Evolutionary conservation across 306 rosid genomes (phyloP).

Genomic region (Glycine tomentella): DNA sequence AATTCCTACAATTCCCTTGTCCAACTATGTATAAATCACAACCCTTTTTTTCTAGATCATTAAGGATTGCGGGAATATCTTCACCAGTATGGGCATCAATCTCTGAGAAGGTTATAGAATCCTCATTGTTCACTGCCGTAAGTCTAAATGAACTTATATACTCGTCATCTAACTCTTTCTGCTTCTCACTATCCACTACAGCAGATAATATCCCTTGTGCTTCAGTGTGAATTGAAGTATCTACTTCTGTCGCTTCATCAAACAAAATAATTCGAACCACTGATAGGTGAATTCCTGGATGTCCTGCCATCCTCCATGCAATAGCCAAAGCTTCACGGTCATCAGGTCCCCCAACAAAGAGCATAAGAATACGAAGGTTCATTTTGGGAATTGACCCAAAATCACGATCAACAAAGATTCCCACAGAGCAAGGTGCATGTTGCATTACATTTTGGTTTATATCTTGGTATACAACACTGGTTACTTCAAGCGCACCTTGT

Average conservation of each 20-base stretch:
- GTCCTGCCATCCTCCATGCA: conserved; percentile 61
- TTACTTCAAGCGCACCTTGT: conserved; percentile 34
- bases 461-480: conserved; percentile 10
- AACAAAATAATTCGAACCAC: conserved; percentile 50
- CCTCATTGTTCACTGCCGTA: conserved; percentile 37
- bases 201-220: conserved; percentile 33
- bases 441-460: conserved; percentile 42
- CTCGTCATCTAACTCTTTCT: conserved; percentile 53
- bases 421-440: conserved; percentile 52
- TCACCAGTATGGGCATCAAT: conserved; percentile 47
- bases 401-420: conserved; percentile 47
- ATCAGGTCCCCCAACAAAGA: conserved; percentile 60
- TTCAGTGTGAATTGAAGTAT: not conserved
- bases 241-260: conserved; percentile 42
- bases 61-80: conserved; percentile 41
- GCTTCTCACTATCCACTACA: conserved; percentile 34
- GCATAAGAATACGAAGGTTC: conserved; percentile 16
- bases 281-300: conserved; percentile 50
- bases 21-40: conserved; percentile 62
- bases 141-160: conserved; percentile 49
- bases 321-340: conserved; percentile 70
- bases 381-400: conserved; percentile 12
- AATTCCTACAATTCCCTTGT: conserved; percentile 48
- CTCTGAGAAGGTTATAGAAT: conserved; percentile 49
- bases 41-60: conserved; percentile 41